Base-by-base conservation (phyloP, 345 rosid species). In the Citrus trifoliata region DNA sequence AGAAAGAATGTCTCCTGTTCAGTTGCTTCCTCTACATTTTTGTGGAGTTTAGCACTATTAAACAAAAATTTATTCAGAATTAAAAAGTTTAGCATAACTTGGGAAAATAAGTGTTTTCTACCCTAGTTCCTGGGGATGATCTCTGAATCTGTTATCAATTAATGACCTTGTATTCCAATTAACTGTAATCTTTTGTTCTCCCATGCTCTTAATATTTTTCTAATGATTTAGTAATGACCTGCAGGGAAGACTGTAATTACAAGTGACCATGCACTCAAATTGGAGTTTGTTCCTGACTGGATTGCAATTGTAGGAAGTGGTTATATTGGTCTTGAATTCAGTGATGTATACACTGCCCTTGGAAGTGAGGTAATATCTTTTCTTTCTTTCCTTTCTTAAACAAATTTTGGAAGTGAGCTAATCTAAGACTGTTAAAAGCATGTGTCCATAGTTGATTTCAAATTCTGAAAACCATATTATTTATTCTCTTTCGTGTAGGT, bases 231-330 rank as follows among this genome's bases (percentile, higher is more conserved):
- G 14, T 69, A 80, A 81, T 76, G 71, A 67, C 28, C 69, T 88
- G 85, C 91, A 94, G 99, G 99, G 80, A 97, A 97, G 88, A 92
- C 98, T 80, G 99, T 97, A 35, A 97, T 96, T 82, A 97, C 99
- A 33, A 97, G 99, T 76, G 99, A 97, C 84, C 98, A 97, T 87
- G 99, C 99, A 19, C 93, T 97, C 76, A 97, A 97, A 77, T 82
- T 97, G 89, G 99, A 97, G 89, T 79, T 76, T 70, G 98, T 97
- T 27, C 99, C 99, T 65, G 98, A 94, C 69, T 97, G 99, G 99
- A 92, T 97, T 79, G 98, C 97, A 25, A 97, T 97, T 66, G 93
- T 97, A 5, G 99, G 99, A 83, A 94, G 98, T 88, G 99, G 99
- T 79, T 96, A 96, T 79, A 96, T 96, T 84, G 99, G 99, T 82